Evolutionary conservation across 2,329 filamentous ascomycete species (phyloP), one percentile per base, ranked within the genome.

Genomic region (Aspergillus fischeri): DNA sequence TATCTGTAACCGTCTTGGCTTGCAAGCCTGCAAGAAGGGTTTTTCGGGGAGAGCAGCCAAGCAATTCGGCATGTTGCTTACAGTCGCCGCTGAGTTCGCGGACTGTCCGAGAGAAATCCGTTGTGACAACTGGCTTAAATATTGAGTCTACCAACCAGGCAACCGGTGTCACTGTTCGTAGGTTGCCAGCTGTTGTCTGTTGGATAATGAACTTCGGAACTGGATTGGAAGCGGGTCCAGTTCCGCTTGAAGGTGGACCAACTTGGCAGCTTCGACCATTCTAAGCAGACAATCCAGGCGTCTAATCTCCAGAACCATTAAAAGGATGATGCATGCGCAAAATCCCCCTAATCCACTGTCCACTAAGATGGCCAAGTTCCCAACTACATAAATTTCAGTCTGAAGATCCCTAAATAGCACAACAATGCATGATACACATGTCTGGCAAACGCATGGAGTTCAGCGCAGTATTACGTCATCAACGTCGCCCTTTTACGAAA

Each of bases 161-260:
- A 38, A 38, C 32, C 14, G 32, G 17, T 21, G 41, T 21, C 41
- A 44, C 21, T 44, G 7, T 21, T 7, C 17, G n/a, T 21, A 49
- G 32, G 8, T 11, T 29, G 21, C 41, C 44, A 48, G 21, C 44
- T 50, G 27, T 50, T 29, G 29, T 21, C 35, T 54, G 52, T 49
- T 29, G 42, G 45, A 50, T 27, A 29, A 54, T 49, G 35, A 48
- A 29, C 24, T n/a, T 29, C n/a, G 20, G 49, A 10, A 35, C 11
- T 3, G 45, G 6, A 27, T 32, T n/a, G 9, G 45, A n/a, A 29
- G 52, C 52, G 52, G 52, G 52, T 54, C 52, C 20, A n/a, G 29
- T 50, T 54, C 52, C 52, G 49, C 44, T 50, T 28, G 4, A 21
- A 32, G 45, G 44, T 49, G 52, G 52, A 24, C 45, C 48, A 49